A percentile compares a stretch with the other conserved stretches of the same genome.
Evolutionary conservation across 257 asterid genomes (phyloP).

Genomic region (Phtheirospermum japonicum): DNA sequence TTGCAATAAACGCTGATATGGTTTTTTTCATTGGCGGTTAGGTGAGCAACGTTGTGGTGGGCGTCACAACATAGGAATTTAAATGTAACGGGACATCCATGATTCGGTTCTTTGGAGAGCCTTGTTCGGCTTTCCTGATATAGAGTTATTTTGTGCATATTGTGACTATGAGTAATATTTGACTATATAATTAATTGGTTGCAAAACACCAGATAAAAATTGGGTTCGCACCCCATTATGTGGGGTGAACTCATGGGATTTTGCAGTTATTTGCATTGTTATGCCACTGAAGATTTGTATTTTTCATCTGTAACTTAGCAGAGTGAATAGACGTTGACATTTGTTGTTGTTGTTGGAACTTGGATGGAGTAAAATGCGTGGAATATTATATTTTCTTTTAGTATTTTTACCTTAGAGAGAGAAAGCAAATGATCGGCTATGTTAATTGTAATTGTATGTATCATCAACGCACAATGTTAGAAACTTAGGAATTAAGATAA

Average conservation of each 20-base stretch:
- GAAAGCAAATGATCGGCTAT: too few species aligned
- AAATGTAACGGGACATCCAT: slow-evolving; percentile 4
- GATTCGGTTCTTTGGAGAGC: slow-evolving; percentile 22
- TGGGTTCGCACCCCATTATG: too few species aligned
- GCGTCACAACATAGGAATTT: slow-evolving; percentile 55
- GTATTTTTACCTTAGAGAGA: too few species aligned
- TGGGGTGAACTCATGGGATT: too few species aligned
- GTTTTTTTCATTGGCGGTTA: slow-evolving; percentile 25
- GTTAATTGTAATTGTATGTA: too few species aligned
- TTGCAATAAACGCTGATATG: slow-evolving; percentile 7
- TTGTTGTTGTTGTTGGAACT: not conserved
- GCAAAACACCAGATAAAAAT: not conserved
- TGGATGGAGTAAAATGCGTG: not conserved
- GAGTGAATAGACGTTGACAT: not conserved
- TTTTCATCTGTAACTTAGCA: not conserved
- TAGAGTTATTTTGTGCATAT: slow-evolving; percentile 40
- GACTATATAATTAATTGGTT: not conserved
- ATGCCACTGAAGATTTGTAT: not conserved
- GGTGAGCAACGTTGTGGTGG: slow-evolving; percentile 92
- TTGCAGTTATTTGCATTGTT: not conserved
- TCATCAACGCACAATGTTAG: too few species aligned
- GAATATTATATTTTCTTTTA: not conserved
- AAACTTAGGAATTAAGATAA: too few species aligned
- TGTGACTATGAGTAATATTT: slow-evolving; percentile 27
- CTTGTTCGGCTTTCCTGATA: slow-evolving; percentile 28